Conservation (phyloP, 805 yeast species). For the Saccharomycopsis sp. region DNA sequence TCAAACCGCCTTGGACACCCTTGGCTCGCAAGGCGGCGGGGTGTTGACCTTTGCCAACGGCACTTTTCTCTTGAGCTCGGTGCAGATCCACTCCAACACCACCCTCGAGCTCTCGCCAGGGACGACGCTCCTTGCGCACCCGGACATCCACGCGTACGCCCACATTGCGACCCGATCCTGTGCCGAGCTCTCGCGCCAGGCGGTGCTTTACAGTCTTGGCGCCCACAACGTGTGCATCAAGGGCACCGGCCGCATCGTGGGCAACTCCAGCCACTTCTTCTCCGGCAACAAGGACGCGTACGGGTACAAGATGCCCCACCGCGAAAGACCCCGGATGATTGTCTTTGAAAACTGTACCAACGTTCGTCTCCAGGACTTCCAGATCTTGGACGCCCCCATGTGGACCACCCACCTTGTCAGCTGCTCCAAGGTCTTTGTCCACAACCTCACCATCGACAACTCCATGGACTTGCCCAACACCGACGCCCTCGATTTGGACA, state of each 20-base stretch:
- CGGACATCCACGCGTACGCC: slow-evolving; percentile 1
- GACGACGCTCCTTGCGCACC: slow-evolving; percentile 1
- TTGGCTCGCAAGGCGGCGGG: too few relatives aligned
- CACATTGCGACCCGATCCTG: neutral
- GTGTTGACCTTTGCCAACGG: too few relatives aligned
- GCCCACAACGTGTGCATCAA: slow-evolving; percentile 5
- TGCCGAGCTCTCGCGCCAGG: slow-evolving; percentile 11
- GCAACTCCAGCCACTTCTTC: slow-evolving; percentile 8
- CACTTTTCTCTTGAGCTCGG: slow-evolving; percentile 2
- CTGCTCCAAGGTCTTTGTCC: slow-evolving; percentile 3
- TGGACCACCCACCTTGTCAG: slow-evolving; percentile 17
- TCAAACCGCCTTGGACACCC: too few relatives aligned
- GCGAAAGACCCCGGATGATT: slow-evolving; percentile 8
- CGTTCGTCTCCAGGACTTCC: slow-evolving; percentile 5
- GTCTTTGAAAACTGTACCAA: slow-evolving; percentile 12
- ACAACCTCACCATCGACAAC: slow-evolving; percentile 9
- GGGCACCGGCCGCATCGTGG: slow-evolving; percentile 11
- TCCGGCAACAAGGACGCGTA: slow-evolving; percentile 3
- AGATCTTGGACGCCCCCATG: slow-evolving; percentile 14
- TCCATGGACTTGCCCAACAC: slow-evolving; percentile 17
- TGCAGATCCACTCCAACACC: slow-evolving; percentile 6
- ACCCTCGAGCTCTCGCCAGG: slow-evolving; percentile 7
- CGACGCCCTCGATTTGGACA: slow-evolving; percentile 16
- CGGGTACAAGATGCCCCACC: slow-evolving; percentile 9
- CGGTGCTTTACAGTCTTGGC: slow-evolving; percentile 1